phyloP scores from a whole-genome alignment of 768 basidiomycete genomes.

The Russula foetens region DNA sequence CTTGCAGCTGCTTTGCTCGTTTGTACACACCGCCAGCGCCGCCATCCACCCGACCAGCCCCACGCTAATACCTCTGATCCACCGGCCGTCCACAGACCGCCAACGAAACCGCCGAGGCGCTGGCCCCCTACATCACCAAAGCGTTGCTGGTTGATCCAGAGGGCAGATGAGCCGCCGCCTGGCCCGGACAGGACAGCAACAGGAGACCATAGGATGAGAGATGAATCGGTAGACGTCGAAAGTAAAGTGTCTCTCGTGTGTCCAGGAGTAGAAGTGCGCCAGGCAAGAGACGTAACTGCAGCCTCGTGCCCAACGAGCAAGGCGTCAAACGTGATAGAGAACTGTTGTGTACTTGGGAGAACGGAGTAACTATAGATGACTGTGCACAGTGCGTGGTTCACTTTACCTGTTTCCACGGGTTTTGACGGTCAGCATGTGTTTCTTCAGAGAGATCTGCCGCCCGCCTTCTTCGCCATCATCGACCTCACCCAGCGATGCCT shows the following conservation, averaged over 20 bases:
- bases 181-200: conserved; percentile 38
- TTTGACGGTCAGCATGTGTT: conserved; percentile 68
- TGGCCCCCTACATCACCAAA: conserved; percentile 95
- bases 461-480: conserved; percentile 72
- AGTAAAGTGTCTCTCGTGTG: conserved; percentile 46
- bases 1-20: conserved; percentile 10
- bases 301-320: conserved; percentile 95
- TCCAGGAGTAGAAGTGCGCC: conserved; percentile 45
- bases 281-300: conserved; percentile 80
- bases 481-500: conserved; percentile 66
- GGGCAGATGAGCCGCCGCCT: conserved; percentile 40
- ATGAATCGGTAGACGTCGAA: conserved; percentile 94
- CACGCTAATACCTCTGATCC: conserved; percentile 67
- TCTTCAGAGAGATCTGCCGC: conserved; percentile 82
- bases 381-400: background rate
- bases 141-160: conserved; percentile 87
- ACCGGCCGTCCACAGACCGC: conserved; percentile 67
- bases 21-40: conserved; percentile 63
- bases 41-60: conserved; percentile 95
- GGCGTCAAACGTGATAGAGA: conserved; percentile 85
- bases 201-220: conserved; percentile 90
- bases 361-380: conserved; percentile 1
- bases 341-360: conserved; percentile 38
- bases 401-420: conserved; percentile 32
- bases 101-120: conserved; percentile 86